phyloP scores from a whole-genome alignment of 169 alveolate genomes.

The Plasmodium malariae region DNA sequence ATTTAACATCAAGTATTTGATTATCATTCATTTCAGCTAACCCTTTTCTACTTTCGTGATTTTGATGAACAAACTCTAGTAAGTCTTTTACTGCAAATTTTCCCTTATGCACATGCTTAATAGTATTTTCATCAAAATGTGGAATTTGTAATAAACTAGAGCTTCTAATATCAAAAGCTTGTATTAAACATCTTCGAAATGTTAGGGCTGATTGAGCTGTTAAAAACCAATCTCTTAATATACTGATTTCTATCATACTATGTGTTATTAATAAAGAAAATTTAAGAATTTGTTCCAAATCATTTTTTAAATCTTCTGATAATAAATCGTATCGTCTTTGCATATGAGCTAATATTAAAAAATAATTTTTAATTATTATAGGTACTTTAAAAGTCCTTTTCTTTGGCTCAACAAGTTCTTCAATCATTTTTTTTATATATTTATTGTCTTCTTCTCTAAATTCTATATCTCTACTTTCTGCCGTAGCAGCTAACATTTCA shows the following conservation, averaged over 20 bases:
- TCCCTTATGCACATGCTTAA: conserved; percentile 85
- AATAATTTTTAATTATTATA: conserved; percentile 79
- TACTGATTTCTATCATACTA: conserved; percentile 90
- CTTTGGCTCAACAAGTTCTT: conserved; percentile 79
- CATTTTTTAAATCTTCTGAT: conserved; percentile 81
- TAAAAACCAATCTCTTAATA: conserved; percentile 87
- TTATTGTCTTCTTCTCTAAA: conserved; percentile 77
- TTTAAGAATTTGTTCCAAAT: conserved; percentile 81
- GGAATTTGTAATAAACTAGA: conserved; percentile 91
- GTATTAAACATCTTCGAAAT: conserved; percentile 91
- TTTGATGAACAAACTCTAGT: conserved; percentile 87
- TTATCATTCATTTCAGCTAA: conserved; percentile 84
- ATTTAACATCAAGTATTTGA: conserved; percentile 88
- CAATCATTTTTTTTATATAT: conserved; percentile 78
- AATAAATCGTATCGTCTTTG: conserved; percentile 86
- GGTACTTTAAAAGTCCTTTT: conserved; percentile 76
- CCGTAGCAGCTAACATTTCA: conserved; percentile 83
- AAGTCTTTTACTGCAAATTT: conserved; percentile 86
- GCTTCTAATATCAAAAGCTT: conserved; percentile 88
- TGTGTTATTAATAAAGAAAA: conserved; percentile 89
- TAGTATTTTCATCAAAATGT: conserved; percentile 88
- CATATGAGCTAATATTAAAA: conserved; percentile 88
- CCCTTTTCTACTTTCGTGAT: conserved; percentile 87
- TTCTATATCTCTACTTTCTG: conserved; percentile 80
- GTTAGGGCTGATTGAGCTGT: conserved; percentile 89